These are phyloP conservation scores for Wickerhamiella bombiphila DNA, from an alignment of 805 yeast species.

Conservation along the genomic window DNA sequence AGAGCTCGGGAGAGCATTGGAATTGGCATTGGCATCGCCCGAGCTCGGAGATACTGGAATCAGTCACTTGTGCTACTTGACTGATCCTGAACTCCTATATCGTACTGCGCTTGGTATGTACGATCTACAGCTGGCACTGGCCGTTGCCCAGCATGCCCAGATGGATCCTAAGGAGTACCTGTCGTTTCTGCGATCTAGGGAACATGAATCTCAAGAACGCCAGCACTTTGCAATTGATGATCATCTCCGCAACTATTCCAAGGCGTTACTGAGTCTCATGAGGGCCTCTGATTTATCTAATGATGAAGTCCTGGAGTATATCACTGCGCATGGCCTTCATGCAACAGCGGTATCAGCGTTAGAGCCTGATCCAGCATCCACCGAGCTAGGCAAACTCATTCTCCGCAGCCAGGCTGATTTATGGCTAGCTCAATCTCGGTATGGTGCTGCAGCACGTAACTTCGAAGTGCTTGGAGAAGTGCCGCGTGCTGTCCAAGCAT, in stretches of 20 bases:
- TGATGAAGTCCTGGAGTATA: conserved; percentile 50
- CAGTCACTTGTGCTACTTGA: conserved; percentile 76
- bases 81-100: conserved; percentile 75
- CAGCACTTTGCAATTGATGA: conserved; percentile 69
- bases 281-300: conserved; percentile 24
- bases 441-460: conserved; percentile 62
- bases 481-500: conserved; percentile 54
- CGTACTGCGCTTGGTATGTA: conserved; percentile 68
- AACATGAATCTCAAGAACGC: conserved; percentile 50
- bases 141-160: conserved; percentile 90
- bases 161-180: conserved; percentile 95
- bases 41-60: conserved; percentile 44
- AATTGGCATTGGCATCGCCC: conserved; percentile 29
- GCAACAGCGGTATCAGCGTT: conserved; percentile 50
- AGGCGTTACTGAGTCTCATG: conserved; percentile 52
- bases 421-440: conserved; percentile 41
- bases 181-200: conserved; percentile 74
- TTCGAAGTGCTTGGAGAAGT: conserved; percentile 51
- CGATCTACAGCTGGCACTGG: conserved; percentile 63
- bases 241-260: conserved; percentile 47
- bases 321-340: conserved; percentile 55
- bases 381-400: conserved; percentile 28
- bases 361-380: conserved; percentile 18
- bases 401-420: conserved; percentile 48
- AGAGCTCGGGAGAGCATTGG: conserved; percentile 59